Evolutionary conservation across 495 filamentous ascomycete genomes (phyloP).

Genomic region (Neurospora sp.): DNA sequence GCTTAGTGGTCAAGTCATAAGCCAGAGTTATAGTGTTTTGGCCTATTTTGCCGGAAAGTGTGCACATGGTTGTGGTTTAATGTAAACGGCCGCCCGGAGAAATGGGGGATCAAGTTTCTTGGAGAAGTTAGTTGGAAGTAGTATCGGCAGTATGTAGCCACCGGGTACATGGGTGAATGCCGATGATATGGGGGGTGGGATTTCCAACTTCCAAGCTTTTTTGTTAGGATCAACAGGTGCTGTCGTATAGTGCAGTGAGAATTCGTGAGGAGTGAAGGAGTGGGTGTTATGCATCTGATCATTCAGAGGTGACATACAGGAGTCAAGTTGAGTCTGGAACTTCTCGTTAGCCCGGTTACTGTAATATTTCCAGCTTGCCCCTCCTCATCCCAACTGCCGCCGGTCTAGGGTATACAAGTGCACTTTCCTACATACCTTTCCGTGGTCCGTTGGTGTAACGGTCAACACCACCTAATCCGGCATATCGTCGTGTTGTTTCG

Average conservation of each 20-base stretch:
- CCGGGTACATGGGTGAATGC: not conserved
- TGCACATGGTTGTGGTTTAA: not conserved
- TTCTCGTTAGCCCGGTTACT: not conserved
- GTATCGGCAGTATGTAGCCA: not conserved
- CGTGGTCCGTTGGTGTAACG: not conserved
- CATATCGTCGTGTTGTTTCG: not conserved
- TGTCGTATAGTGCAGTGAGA: not conserved
- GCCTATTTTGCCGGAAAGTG: not conserved
- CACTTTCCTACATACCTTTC: not conserved
- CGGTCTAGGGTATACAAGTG: not conserved
- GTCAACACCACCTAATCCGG: not conserved
- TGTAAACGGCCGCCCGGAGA: not conserved
- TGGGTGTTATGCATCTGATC: no score
- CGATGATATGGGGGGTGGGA: not conserved
- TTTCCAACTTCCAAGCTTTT: not conserved
- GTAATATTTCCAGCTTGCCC: not conserved
- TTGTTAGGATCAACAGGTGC: not conserved
- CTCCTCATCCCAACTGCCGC: not conserved
- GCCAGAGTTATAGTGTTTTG: not conserved
- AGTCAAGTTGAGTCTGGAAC: not conserved
- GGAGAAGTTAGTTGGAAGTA: not conserved
- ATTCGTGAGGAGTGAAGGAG: not conserved
- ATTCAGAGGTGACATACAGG: no score
- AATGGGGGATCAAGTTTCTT: not conserved
- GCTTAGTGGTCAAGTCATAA: not conserved